Percentiles rank a stretch among this genome's conserved stretches.
phyloP scores from a whole-genome alignment of 73 alveolate species.

The Loxodes magnus region DNA sequence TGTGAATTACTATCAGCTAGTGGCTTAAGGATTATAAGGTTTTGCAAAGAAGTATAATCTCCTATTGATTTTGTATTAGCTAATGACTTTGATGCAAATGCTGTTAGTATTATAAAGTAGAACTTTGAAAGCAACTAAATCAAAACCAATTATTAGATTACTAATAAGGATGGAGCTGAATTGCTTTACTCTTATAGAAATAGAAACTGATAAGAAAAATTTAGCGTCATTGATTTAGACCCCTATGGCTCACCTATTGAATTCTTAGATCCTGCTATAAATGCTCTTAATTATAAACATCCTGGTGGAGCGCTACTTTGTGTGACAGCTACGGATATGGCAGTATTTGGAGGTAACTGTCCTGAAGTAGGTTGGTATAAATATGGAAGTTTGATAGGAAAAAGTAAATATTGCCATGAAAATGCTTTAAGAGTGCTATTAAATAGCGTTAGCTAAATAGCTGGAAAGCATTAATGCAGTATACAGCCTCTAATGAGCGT shows the following conservation, averaged over 20 bases:
- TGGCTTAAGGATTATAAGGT: slow-evolving; percentile 78
- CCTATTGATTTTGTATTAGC: slow-evolving; percentile 47
- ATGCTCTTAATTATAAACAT: slow-evolving; percentile 45
- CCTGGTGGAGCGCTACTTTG: slow-evolving; percentile 80
- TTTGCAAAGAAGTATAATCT: slow-evolving; percentile 53
- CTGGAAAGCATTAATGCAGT: slow-evolving; percentile 60
- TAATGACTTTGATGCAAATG: slow-evolving; percentile 82
- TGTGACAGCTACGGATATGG: slow-evolving; percentile 88
- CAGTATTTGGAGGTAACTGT: slow-evolving; percentile 68
- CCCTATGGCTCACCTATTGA: slow-evolving; percentile 91
- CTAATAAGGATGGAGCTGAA: slow-evolving; percentile 67
- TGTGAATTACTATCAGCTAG: slow-evolving; percentile 89
- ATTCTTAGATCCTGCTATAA: slow-evolving; percentile 73
- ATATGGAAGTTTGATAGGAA: slow-evolving; percentile 67
- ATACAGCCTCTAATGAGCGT: slow-evolving; percentile 66
- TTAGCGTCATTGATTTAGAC: slow-evolving; percentile 81
- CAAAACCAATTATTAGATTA: slow-evolving; percentile 30
- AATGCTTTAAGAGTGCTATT: slow-evolving; percentile 60
- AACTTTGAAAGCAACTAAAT: slow-evolving; percentile 45
- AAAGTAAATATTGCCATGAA: slow-evolving; percentile 71
- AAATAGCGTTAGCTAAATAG: slow-evolving; percentile 51
- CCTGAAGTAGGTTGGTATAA: slow-evolving; percentile 56
- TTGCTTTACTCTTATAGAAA: slow-evolving; percentile 48
- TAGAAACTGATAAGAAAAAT: too few species aligned
- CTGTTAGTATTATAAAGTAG: slow-evolving; percentile 65